These are phyloP conservation scores for Citrullus colocynthis DNA, from an alignment of 306 rosid genomes.

Conservation along the genomic window DNA sequence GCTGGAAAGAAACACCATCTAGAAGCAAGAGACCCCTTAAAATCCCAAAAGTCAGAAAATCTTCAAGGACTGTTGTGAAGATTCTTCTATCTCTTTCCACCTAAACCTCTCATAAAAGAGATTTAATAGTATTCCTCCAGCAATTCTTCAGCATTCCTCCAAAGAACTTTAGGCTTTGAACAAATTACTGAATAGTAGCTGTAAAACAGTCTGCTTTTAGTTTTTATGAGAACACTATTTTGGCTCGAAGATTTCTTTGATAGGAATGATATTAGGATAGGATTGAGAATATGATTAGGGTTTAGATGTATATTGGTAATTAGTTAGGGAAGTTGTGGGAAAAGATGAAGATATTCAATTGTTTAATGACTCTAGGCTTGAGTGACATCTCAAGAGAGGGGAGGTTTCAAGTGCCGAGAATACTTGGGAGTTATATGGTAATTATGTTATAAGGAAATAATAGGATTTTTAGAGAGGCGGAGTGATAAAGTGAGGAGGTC, in stretches of 20 bases:
- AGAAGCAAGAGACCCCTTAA: neutral
- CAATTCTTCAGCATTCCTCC: neutral
- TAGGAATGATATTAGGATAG: neutral
- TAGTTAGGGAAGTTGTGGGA: neutral
- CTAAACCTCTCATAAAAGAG: neutral
- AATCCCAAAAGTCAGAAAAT: neutral
- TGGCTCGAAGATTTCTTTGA: neutral
- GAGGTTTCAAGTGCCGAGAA: neutral
- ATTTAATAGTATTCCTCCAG: neutral
- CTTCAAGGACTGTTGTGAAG: neutral
- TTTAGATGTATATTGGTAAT: neutral
- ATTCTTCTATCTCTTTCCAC: neutral
- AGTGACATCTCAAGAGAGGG: neutral
- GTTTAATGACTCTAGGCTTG: neutral
- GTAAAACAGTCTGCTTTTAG: neutral
- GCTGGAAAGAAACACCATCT: neutral
- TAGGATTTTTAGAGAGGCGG: neutral
- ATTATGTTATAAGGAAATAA: neutral
- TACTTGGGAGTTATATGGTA: neutral
- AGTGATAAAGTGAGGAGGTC: neutral
- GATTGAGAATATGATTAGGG: neutral
- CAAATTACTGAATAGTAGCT: neutral
- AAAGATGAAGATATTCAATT: neutral
- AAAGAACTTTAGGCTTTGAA: neutral
- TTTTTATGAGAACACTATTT: neutral